These are phyloP conservation scores for Naganishia cerealis DNA, from an alignment of 1,284 basidiomycete species.

Conservation along the genomic window DNA sequence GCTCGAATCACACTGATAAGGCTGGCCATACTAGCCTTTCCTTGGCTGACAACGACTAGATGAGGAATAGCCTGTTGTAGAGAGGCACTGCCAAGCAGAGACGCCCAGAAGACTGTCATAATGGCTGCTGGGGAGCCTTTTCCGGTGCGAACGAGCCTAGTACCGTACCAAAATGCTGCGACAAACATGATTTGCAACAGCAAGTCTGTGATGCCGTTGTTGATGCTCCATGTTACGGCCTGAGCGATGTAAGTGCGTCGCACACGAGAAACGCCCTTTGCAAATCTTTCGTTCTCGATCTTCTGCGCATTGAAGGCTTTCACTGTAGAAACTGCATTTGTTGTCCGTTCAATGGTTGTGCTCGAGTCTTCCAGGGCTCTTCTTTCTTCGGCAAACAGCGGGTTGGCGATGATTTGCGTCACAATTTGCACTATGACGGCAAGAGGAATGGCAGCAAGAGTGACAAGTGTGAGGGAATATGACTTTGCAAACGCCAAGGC, in stretches of 20 bases:
- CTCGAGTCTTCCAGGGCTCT: slow-evolving; percentile 68
- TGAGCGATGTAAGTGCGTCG: slow-evolving; percentile 57
- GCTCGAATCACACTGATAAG: slow-evolving; percentile 63
- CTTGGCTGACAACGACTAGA: slow-evolving; percentile 74
- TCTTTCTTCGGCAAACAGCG: slow-evolving; percentile 70
- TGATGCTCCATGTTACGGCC: slow-evolving; percentile 73
- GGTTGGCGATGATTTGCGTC: slow-evolving; percentile 66
- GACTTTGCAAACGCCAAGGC: slow-evolving; percentile 77
- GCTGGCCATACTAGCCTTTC: slow-evolving; percentile 77
- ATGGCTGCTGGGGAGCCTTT: slow-evolving; percentile 71
- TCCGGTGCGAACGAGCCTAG: slow-evolving; percentile 75
- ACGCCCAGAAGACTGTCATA: slow-evolving; percentile 96
- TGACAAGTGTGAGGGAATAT: slow-evolving; percentile 83
- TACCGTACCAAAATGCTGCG: slow-evolving; percentile 94
- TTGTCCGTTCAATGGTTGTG: slow-evolving; percentile 74
- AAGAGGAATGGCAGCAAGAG: slow-evolving; percentile 84
- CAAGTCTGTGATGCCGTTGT: slow-evolving; percentile 70
- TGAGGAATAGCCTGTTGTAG: slow-evolving; percentile 82
- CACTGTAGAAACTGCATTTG: slow-evolving; percentile 80
- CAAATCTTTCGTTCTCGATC: slow-evolving; percentile 62
- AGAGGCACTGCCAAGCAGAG: slow-evolving; percentile 80
- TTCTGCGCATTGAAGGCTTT: slow-evolving; percentile 88
- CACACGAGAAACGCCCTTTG: slow-evolving; percentile 59
- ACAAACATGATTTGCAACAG: slow-evolving; percentile 89
- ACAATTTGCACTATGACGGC: slow-evolving; percentile 72